Evolutionary conservation across 768 basidiomycete genomes (phyloP), one percentile per base, ranked within the genome.

Genomic region (Pleurotus citrinopileatus): DNA sequence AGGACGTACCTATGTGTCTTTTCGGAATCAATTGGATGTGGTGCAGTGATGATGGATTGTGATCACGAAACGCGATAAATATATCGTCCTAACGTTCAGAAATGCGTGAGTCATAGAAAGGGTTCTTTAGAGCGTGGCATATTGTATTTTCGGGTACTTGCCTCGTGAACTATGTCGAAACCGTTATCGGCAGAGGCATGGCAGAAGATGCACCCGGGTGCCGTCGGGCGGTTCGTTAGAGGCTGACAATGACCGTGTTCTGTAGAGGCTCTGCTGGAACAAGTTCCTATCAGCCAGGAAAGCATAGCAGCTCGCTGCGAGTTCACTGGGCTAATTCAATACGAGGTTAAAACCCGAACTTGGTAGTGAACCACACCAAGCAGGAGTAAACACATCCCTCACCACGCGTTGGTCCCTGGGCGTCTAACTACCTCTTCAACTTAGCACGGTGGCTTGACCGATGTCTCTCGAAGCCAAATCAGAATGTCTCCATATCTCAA

Each of bases 11-110:
- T 5, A 83, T 78, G 56, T 85, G 83, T 4, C 28, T 56, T 58
- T 74, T 83, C 3, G 83, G 80, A 23, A 81, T 72, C 37, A 85
- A 56, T 52, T 75, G 76, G 32, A 81, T 68, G 58, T 84, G 83
- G 36, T 79, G 69, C 52, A 63, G 57, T 42, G 76, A 70, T 1
- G 80, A 76, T 4, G 83, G 82, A n/a, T 60, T 70, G 42, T 65
- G 66, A 58, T 84, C 83, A 42, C 69, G 63, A 50, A 84, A 84
- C 3, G 79, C 81, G 9, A 83, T 53, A 55, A 82, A 81, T 3
- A 60, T 59, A 1, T 70, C 65, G 55, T 81, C 77, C 81, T 83
- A 50, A 42, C 29, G 9, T 20, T 27, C n/a, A 29, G 3, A 10
- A 19, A 13, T 8, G 23, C 38, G 34, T 32, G 29, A 42, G 17